phyloP scores from a whole-genome alignment of 1,284 basidiomycete genomes.

The Cystobasidium sp. region DNA sequence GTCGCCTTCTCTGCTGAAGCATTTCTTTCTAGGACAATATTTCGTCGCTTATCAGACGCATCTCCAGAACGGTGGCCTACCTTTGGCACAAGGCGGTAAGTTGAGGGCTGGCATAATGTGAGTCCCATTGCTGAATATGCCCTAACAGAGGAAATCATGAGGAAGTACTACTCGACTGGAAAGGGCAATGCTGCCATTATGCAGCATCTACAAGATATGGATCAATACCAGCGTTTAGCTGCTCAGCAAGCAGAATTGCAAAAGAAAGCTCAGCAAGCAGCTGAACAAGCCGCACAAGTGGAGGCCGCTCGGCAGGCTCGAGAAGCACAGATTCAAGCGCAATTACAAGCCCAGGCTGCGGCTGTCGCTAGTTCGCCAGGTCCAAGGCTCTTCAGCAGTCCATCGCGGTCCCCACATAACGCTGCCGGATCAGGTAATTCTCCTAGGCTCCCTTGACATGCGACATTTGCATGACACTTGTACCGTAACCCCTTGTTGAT shows the following conservation, averaged over 20 bases:
- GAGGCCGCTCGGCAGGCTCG: background rate
- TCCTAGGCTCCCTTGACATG: background rate
- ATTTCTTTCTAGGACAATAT: background rate
- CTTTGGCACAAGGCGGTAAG: background rate
- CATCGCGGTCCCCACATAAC: conserved; percentile 2
- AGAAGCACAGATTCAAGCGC: background rate
- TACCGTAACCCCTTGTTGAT: too few species aligned
- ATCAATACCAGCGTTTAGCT: background rate
- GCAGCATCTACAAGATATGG: conserved; percentile 14
- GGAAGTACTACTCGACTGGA: conserved; percentile 8
- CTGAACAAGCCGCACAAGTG: conserved; percentile 5
- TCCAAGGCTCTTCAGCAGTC: background rate
- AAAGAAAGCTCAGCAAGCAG: conserved; percentile 8
- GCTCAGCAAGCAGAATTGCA: conserved; percentile 13
- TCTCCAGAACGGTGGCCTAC: conserved; percentile 26
- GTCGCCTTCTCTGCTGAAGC: background rate
- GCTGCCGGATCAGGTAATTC: background rate
- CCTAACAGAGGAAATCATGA: conserved; percentile 21
- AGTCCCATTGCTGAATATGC: background rate
- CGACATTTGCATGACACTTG: too few species aligned
- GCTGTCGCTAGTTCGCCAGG: background rate
- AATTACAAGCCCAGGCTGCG: background rate
- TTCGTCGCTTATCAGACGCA: conserved; percentile 11
- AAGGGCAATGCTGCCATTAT: conserved; percentile 9
- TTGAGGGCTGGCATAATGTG: background rate